Percentiles rank a stretch among this genome's conserved stretches.
phyloP scores from a whole-genome alignment of 2,329 filamentous ascomycete genomes.

The Spiromastix sp. region DNA sequence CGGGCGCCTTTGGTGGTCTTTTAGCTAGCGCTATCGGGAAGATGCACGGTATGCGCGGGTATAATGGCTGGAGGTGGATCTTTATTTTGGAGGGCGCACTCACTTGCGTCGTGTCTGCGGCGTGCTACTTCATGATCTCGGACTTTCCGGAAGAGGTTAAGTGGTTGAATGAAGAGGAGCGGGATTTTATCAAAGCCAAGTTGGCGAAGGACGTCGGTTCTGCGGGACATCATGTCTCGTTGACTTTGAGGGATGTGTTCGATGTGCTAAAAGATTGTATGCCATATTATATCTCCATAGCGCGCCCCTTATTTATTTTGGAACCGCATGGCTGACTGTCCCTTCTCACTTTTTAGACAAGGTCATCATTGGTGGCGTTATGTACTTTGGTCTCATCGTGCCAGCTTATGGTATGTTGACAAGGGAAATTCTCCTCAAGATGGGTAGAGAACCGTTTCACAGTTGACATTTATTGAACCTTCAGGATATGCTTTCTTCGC shows the following conservation, averaged over 20 bases:
- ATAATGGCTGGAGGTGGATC: conserved; percentile 44
- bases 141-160: conserved; percentile 65
- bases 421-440: too few relatives aligned
- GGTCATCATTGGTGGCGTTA: conserved; percentile 62
- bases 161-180: conserved; percentile 63
- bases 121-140: conserved; percentile 56
- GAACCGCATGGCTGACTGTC: too few relatives aligned
- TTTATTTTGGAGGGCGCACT: conserved; percentile 54
- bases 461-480: conserved; percentile 5
- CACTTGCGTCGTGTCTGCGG: conserved; percentile 50
- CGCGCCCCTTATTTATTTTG: too few relatives aligned
- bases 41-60: conserved; percentile 47
- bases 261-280: conserved; percentile 57
- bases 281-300: conserved; percentile 14
- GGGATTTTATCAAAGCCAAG: conserved; percentile 53
- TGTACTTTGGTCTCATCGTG: conserved; percentile 73
- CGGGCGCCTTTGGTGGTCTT: conserved; percentile 53
- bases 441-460: conserved; percentile 6
- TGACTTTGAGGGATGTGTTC: conserved; percentile 49
- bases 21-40: conserved; percentile 50
- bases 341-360: conserved; percentile 46
- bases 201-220: conserved; percentile 59
- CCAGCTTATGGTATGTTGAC: conserved; percentile 51
- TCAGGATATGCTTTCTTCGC: conserved; percentile 62
- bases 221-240: conserved; percentile 52